Evolutionary conservation across 768 basidiomycete genomes (phyloP).

Genomic region (Mycena galericulata): DNA sequence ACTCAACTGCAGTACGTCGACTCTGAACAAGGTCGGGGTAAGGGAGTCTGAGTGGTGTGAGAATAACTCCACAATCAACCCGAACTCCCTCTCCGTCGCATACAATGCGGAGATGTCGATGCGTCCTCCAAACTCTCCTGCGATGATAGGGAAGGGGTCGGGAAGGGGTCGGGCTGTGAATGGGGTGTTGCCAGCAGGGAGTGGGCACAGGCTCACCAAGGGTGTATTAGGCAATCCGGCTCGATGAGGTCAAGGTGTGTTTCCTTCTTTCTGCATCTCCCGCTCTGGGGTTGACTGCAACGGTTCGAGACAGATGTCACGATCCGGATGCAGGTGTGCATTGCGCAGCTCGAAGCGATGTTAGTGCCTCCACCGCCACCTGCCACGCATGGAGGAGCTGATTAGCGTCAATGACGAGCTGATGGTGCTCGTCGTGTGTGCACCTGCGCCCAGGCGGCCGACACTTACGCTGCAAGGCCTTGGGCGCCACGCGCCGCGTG

Average conservation of each 20-base stretch:
- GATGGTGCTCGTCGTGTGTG: constrained; percentile 63
- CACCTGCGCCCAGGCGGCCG: constrained; percentile 52
- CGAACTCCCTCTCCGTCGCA: too few relatives aligned
- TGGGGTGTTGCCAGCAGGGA: constrained; percentile 38
- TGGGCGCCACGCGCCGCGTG: constrained; percentile 40
- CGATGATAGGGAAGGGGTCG: too few relatives aligned
- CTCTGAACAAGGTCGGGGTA: too few relatives aligned
- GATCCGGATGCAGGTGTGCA: constrained; percentile 58
- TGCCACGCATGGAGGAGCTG: constrained; percentile 70
- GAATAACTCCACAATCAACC: too few relatives aligned
- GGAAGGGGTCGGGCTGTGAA: constrained; percentile 17
- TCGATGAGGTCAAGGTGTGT: constrained; percentile 64
- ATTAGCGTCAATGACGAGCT: constrained; percentile 81
- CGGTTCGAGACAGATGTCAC: constrained; percentile 62
- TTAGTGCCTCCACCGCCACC: constrained; percentile 30
- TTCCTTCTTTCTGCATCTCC: constrained; percentile 6
- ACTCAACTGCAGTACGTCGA: too few relatives aligned
- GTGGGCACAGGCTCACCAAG: constrained; percentile 69
- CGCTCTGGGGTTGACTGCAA: constrained; percentile 20
- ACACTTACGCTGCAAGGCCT: constrained; percentile 59
- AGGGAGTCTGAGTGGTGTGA: too few relatives aligned
- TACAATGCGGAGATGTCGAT: too few relatives aligned
- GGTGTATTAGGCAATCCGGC: constrained; percentile 83
- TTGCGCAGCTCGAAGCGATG: constrained; percentile 52
- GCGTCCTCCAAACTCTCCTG: too few relatives aligned